Base-by-base conservation (phyloP, 176 grass and related monocot genomes). In the Microstegium vimineum region DNA sequence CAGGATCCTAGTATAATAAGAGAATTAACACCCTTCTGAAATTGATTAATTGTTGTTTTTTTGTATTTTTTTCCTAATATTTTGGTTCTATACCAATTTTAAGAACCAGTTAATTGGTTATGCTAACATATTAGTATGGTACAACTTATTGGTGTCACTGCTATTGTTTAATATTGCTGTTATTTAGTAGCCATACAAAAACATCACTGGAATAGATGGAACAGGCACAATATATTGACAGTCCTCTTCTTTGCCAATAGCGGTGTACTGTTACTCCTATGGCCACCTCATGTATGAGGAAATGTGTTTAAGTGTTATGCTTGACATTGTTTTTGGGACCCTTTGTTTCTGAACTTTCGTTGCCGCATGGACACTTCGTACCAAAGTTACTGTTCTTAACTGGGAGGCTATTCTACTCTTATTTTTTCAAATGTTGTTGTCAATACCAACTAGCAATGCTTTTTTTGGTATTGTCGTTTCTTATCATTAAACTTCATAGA, bases 81-180 rank as follows among this genome's bases (percentile, higher is more conserved):
- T 49, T 79, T 60, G 33, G 20, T 17, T 22, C 64, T 75, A 62
- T 69, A 62, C 6, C 13, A 6, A n/a, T 64, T 31, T 66, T 51
- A 27, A 64, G 11, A 70, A 62, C n/a, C 6, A 62, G 25, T 27
- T 70, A 85, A 77, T 42, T 69, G 32, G 23, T 82, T 49, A 70
- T 77, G 54, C 33, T 51, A 30, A 79, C 49, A 49, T 46, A 57
- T 18, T 49, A 23, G 65, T 65, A 10, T 65, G 40, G 51, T 71
- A 18, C 27, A 71, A 62, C 32, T 42, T 63, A 52, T 43, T 64
- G 11, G 37, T 61, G 10, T 85, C 67, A 32, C 31, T 56, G 86
- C 45, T 78, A 43, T 38, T 77, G 26, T 83, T 64, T 87, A 60
- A 8, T 83, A n/a, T 83, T 66, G 38, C 13, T 18, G 12, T 30